Percentiles rank a stretch among this genome's conserved stretches.
These are phyloP conservation scores for Takashimella koratensis DNA, from an alignment of 1,284 basidiomycete genomes.

Conservation along the genomic window DNA sequence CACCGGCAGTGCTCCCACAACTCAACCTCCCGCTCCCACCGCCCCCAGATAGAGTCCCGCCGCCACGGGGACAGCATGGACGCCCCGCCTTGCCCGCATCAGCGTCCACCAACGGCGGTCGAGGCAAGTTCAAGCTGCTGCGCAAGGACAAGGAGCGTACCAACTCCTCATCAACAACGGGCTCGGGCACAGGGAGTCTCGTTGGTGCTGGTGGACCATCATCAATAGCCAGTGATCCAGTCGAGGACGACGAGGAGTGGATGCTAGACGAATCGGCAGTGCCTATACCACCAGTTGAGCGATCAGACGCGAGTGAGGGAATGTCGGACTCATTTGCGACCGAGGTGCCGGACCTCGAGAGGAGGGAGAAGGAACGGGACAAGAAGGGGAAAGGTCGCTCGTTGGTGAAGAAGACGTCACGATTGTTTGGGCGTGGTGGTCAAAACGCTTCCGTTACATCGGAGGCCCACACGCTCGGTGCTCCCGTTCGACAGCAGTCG, in stretches of 20 bases:
- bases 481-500: constrained; percentile 22
- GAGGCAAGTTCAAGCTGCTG: constrained; percentile 21
- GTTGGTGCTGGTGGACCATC: too few relatives aligned
- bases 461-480: neutral
- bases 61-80: constrained; percentile 13
- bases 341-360: neutral
- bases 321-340: neutral
- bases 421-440: constrained; percentile 32
- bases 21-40: constrained; percentile 20
- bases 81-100: neutral
- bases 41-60: constrained; percentile 18
- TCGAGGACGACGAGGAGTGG: neutral
- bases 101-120: constrained; percentile 7
- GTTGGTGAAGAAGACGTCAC: constrained; percentile 44
- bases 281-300: neutral
- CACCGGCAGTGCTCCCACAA: constrained; percentile 2
- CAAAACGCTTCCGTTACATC: neutral
- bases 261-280: neutral
- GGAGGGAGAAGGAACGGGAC: constrained; percentile 16
- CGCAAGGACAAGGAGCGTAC: constrained; percentile 13
- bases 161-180: neutral
- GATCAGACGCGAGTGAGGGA: neutral
- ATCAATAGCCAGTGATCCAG: neutral
- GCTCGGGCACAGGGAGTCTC: neutral
- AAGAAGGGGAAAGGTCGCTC: constrained; percentile 29